These are phyloP conservation scores for Sphaceloma murrayae DNA, from an alignment of 2,329 filamentous ascomycete genomes.

Conservation along the genomic window DNA sequence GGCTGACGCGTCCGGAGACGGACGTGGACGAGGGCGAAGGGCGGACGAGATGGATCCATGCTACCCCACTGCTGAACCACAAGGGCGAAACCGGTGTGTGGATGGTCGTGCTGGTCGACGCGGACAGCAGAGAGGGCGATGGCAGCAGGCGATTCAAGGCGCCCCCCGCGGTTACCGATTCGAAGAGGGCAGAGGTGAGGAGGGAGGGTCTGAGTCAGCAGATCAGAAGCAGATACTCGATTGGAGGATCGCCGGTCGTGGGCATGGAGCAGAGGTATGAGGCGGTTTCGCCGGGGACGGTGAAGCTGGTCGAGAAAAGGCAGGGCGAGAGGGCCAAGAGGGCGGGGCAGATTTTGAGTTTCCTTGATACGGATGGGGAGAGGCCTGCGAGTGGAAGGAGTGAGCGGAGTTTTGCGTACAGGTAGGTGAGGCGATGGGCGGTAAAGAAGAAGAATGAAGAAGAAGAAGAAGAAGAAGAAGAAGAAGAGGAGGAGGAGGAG, in stretches of 20 bases:
- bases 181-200: not conserved
- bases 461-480: no score
- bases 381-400: slow-evolving; percentile 1
- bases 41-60: slow-evolving; percentile 64
- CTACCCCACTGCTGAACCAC: slow-evolving; percentile 59
- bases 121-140: slow-evolving; percentile 30
- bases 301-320: slow-evolving; percentile 3
- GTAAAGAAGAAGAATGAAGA: no score
- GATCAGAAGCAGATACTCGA: not conserved
- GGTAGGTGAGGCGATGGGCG: not conserved
- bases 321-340: not conserved
- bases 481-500: no score
- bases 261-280: slow-evolving; percentile 3
- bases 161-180: slow-evolving; percentile 24
- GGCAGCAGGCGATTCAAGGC: slow-evolving; percentile 25
- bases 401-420: slow-evolving; percentile 2
- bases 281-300: not conserved
- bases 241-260: slow-evolving; percentile 8
- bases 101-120: slow-evolving; percentile 67
- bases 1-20: slow-evolving; percentile 32
- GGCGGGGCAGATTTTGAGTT: slow-evolving; percentile 5
- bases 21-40: slow-evolving; percentile 41
- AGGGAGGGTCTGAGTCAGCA: not conserved
- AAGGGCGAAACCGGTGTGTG: slow-evolving; percentile 63
- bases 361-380: slow-evolving; percentile 3